Conservation (phyloP, 805 yeast species). For the Metschnikowia cubensis region DNA sequence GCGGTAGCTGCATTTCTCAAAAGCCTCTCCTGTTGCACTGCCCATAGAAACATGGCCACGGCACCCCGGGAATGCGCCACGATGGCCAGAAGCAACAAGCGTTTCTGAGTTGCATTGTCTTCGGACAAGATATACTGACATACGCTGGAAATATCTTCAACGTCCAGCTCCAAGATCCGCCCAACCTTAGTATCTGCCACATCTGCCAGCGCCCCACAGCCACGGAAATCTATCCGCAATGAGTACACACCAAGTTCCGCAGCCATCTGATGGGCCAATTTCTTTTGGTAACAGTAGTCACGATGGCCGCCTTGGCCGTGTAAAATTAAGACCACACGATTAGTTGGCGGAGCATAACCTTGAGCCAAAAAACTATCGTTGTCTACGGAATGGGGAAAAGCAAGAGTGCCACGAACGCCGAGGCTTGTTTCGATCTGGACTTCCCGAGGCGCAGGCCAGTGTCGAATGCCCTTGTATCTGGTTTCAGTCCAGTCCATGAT, state of each 20-base stretch:
- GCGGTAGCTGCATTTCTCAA: constrained; percentile 24
- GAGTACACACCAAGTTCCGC: constrained; percentile 56
- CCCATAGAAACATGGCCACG: constrained; percentile 73
- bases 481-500: constrained; percentile 5
- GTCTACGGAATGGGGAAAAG: constrained; percentile 34
- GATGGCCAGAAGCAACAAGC: constrained; percentile 50
- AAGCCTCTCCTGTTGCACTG: constrained; percentile 41
- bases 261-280: constrained; percentile 58
- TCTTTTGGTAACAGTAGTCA: constrained; percentile 68
- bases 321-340: constrained; percentile 54
- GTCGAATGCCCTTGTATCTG: constrained; percentile 9
- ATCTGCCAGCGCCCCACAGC: constrained; percentile 74
- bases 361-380: constrained; percentile 21
- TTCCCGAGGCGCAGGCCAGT: constrained; percentile 27
- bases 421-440: constrained; percentile 31
- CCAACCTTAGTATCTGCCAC: constrained; percentile 40
- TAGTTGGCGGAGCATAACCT: constrained; percentile 38
- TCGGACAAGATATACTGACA: constrained; percentile 28
- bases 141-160: constrained; percentile 55
- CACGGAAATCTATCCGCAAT: constrained; percentile 79
- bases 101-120: constrained; percentile 35
- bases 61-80: constrained; percentile 82
- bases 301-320: constrained; percentile 89
- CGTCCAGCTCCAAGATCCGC: constrained; percentile 59
- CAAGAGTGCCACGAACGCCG: constrained; percentile 36